Base-by-base conservation (phyloP, 2,329 filamentous ascomycete genomes). In the Fusarium neocosmosporiellum region DNA sequence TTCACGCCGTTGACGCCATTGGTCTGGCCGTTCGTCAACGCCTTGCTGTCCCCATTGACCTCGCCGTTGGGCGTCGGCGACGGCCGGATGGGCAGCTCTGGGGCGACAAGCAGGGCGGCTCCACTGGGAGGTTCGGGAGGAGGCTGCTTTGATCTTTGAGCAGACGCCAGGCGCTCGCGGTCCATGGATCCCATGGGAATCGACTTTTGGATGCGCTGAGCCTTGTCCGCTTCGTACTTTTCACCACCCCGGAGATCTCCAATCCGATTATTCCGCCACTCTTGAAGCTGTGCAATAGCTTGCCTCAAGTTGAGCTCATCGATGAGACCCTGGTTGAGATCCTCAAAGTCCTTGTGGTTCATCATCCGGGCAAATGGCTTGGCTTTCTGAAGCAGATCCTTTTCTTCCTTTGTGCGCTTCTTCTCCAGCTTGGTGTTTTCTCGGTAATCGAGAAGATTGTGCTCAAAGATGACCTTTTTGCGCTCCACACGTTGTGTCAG, bases 361-460 rank as follows among this genome's bases (percentile, higher is more conserved):
- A 98, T 98, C 90, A 98, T 97, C 46, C 96, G 90, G 4, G 95
- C 96, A 78, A 98, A 98, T 0, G 96, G 96, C 78, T 99, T 99
- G 7, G 95, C 93, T 80, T 97, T 98, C 83, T 96, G 96, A 18
- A 98, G 83, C 16, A 98, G 84, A 61, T 98, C 96, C 62, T 93
- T 90, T 81, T 99, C 96, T 80, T 99, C 96, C 80, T 98, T 98
- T 0, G 94, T 97, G 36, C 95, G 90, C 84, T 95, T 98, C 89
- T 98, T 99, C 79, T 99, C 96, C 6, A 92, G 82, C 59, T 94
- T 93, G 29, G 90, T 92, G 80, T 98, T 98, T 81, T 98, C 97
- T 70, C 95, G 89, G 79, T 99, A 99, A 64, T 99, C 96, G 5
- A 99, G 87, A 31, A 99, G 86, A 68, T 93, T 93, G 82, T 99